Percentiles rank a stretch among this genome's conserved stretches.
phyloP scores from a whole-genome alignment of 768 basidiomycete species.

The Leucocoprinus leucothites region DNA sequence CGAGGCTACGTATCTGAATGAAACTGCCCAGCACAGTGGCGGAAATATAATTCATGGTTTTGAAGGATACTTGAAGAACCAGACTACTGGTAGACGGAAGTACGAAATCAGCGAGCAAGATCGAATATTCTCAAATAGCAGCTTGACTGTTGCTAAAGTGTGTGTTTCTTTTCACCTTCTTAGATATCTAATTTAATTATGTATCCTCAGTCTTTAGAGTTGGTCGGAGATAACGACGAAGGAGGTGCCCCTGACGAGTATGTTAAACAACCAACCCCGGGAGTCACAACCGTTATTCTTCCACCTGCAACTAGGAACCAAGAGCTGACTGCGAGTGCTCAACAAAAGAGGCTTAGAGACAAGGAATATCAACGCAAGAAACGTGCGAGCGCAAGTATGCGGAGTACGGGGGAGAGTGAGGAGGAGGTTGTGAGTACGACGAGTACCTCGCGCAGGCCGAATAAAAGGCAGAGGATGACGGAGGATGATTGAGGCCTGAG shows the following conservation, averaged over 20 bases:
- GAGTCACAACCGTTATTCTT: slow-evolving; percentile 73
- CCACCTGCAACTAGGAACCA: slow-evolving; percentile 69
- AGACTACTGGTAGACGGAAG: slow-evolving; percentile 61
- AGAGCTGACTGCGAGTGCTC: slow-evolving; percentile 60
- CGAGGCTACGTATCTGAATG: slow-evolving; percentile 72
- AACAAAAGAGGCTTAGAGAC: slow-evolving; percentile 76
- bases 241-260: slow-evolving; percentile 57
- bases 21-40: slow-evolving; percentile 72
- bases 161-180: slow-evolving; percentile 2
- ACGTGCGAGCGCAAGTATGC: slow-evolving; percentile 58
- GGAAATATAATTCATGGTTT: slow-evolving; percentile 90
- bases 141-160: slow-evolving; percentile 69
- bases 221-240: slow-evolving; percentile 70
- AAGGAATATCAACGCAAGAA: slow-evolving; percentile 80
- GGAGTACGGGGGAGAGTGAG: slow-evolving; percentile 72
- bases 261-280: slow-evolving; percentile 64
- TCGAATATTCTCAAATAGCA: slow-evolving; percentile 80
- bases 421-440: slow-evolving; percentile 56
- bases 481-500: slow-evolving; percentile 54
- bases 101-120: slow-evolving; percentile 77
- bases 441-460: slow-evolving; percentile 53
- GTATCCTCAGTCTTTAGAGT: slow-evolving; percentile 76
- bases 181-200: slow-evolving; percentile 7
- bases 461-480: slow-evolving; percentile 62
- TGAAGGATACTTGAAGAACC: slow-evolving; percentile 82